Conservation (phyloP, 2,329 filamentous ascomycete species). For the Biscogniauxia mediterranea region DNA sequence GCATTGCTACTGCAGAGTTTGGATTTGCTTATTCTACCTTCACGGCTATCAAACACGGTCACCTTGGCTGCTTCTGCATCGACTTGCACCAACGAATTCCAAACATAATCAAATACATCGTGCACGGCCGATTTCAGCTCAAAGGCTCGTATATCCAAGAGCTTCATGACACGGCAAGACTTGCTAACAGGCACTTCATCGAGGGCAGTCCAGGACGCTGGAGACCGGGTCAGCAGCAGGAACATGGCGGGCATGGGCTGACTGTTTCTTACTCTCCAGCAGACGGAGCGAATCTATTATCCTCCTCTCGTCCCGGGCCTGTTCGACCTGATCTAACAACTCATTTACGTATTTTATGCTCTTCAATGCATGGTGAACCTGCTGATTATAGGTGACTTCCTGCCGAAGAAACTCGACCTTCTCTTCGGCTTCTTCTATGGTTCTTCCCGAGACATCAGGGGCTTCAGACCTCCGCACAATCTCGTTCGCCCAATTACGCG, state of each 20-base stretch:
- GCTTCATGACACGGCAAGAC: constrained; percentile 59
- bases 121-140: constrained; percentile 66
- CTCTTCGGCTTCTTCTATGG: constrained; percentile 51
- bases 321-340: constrained; percentile 61
- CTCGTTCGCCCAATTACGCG: constrained; percentile 74
- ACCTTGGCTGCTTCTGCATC: constrained; percentile 56
- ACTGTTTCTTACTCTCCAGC: constrained; percentile 49
- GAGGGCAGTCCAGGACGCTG: constrained; percentile 58
- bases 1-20: background rate
- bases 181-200: constrained; percentile 59
- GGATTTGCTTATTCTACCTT: constrained; percentile 40
- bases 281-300: constrained; percentile 56
- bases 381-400: constrained; percentile 58
- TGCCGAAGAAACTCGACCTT: constrained; percentile 55
- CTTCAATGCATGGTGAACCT: constrained; percentile 50
- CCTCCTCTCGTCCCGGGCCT: constrained; percentile 50
- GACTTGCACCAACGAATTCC: constrained; percentile 65
- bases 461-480: constrained; percentile 77
- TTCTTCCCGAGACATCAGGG: constrained; percentile 51
- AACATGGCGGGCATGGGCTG: background rate
- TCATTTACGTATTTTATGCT: constrained; percentile 57
- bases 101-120: constrained; percentile 66
- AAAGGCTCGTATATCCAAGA: constrained; percentile 64
- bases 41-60: constrained; percentile 50
- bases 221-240: constrained; percentile 22